phyloP scores from a whole-genome alignment of 306 rosid species.

The Medicago arabica region DNA sequence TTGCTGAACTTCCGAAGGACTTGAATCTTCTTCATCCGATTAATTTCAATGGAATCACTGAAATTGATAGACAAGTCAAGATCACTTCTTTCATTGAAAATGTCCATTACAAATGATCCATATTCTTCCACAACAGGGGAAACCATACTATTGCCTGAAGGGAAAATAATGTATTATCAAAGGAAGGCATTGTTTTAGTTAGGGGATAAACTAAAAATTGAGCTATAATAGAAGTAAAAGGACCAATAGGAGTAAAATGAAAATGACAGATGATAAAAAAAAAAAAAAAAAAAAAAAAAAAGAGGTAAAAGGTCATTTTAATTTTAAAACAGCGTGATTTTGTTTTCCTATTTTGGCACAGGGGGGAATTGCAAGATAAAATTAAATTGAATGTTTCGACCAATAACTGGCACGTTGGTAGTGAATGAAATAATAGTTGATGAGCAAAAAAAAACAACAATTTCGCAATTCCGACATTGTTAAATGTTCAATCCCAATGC shows the following conservation, averaged over 20 bases:
- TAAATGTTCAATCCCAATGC: slow-evolving; percentile 15
- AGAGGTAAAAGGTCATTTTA: slow-evolving; percentile 22
- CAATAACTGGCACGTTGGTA: not conserved
- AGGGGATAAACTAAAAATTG: slow-evolving; percentile 3
- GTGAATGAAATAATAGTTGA: slow-evolving; percentile 3
- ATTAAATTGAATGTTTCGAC: not conserved
- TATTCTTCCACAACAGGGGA: slow-evolving; percentile 54
- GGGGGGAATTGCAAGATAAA: slow-evolving; percentile 2
- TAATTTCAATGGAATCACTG: slow-evolving; percentile 32
- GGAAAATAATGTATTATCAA: slow-evolving; percentile 24
- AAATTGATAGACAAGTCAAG: slow-evolving; percentile 57
- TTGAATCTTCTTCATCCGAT: slow-evolving; percentile 42
- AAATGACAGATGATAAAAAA: slow-evolving; percentile 21
- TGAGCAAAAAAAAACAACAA: slow-evolving; percentile 6
- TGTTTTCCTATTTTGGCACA: not conserved
- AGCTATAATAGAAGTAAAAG: slow-evolving; percentile 17
- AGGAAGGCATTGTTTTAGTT: slow-evolving; percentile 8
- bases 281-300: not conserved
- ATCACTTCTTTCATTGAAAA: slow-evolving; percentile 51
- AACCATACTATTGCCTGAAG: slow-evolving; percentile 38
- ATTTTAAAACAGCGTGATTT: slow-evolving; percentile 15
- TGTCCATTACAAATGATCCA: slow-evolving; percentile 64
- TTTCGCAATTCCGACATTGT: slow-evolving; percentile 26
- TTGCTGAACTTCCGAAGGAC: slow-evolving; percentile 45
- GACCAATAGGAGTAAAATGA: slow-evolving; percentile 26